phyloP scores from a whole-genome alignment of 2,329 filamentous ascomycete species.

The Ophiocordyceps unilateralis region DNA sequence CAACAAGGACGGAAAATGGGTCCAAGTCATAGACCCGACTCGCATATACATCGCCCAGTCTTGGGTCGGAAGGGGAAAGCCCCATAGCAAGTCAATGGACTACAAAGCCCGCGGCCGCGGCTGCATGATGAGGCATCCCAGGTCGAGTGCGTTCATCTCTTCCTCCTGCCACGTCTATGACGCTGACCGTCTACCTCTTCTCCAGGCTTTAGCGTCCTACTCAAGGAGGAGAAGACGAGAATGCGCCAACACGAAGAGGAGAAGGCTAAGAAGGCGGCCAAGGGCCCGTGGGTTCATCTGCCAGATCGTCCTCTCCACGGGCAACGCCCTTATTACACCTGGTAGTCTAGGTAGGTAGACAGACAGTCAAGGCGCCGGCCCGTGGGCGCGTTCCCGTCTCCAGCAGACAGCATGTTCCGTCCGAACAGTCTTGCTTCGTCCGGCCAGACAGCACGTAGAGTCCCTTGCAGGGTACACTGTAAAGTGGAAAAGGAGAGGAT shows the following conservation, averaged over 20 bases:
- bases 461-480: too few relatives aligned
- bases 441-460: too few relatives aligned
- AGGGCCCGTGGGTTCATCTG: slow-evolving; percentile 72
- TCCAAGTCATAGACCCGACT: slow-evolving; percentile 57
- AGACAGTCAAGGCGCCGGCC: too few relatives aligned
- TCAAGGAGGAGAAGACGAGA: slow-evolving; percentile 89
- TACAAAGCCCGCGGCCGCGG: slow-evolving; percentile 61
- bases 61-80: slow-evolving; percentile 71
- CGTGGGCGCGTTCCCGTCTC: too few relatives aligned
- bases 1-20: slow-evolving; percentile 57
- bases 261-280: slow-evolving; percentile 54
- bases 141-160: slow-evolving; percentile 45
- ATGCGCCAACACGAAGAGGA: slow-evolving; percentile 66
- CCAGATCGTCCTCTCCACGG: slow-evolving; percentile 71
- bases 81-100: slow-evolving; percentile 38
- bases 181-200: background rate
- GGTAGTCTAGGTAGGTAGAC: slow-evolving; percentile 30
- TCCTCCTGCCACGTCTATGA: background rate
- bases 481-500: background rate
- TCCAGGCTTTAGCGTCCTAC: slow-evolving; percentile 54
- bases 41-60: slow-evolving; percentile 81
- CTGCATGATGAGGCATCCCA: slow-evolving; percentile 50
- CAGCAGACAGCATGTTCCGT: too few relatives aligned
- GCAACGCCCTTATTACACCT: slow-evolving; percentile 81
- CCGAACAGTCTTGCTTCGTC: too few relatives aligned